phyloP scores from a whole-genome alignment of 2,329 filamentous ascomycete genomes.

The Ambrosiella cleistominuta region DNA sequence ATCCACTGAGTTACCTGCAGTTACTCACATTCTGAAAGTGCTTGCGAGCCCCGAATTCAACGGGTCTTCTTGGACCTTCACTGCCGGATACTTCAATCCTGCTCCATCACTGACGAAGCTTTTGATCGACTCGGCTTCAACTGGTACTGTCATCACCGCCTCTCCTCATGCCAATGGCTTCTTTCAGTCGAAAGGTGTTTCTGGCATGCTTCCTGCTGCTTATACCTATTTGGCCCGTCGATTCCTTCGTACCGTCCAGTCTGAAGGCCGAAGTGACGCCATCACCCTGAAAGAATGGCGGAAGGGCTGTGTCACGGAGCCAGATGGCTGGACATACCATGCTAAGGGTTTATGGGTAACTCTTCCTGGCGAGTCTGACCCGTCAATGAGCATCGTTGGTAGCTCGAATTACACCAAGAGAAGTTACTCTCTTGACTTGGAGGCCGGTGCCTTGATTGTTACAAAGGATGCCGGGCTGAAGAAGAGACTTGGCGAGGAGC shows the following conservation, averaged over 20 bases:
- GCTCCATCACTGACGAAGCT: constrained; percentile 66
- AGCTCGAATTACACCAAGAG: constrained; percentile 93
- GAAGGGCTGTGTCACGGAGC: constrained; percentile 59
- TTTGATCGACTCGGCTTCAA: constrained; percentile 54
- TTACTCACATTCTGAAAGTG: constrained; percentile 55
- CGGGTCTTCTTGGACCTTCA: constrained; percentile 79
- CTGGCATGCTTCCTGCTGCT: constrained; percentile 74
- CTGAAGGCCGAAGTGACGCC: constrained; percentile 29
- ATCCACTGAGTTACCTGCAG: constrained; percentile 74
- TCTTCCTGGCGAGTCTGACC: constrained; percentile 44
- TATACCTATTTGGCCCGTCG: constrained; percentile 76
- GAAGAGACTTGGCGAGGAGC: constrained; percentile 57
- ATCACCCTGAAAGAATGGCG: constrained; percentile 79
- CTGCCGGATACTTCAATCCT: constrained; percentile 96
- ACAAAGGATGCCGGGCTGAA: constrained; percentile 61
- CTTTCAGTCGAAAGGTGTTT: constrained; percentile 72
- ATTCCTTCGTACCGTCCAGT: constrained; percentile 48
- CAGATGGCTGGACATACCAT: constrained; percentile 90
- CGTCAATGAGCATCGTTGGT: constrained; percentile 68
- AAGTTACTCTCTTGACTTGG: constrained; percentile 81
- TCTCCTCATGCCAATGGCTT: constrained; percentile 92
- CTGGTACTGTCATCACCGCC: constrained; percentile 76
- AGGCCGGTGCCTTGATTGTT: constrained; percentile 73
- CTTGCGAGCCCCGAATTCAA: constrained; percentile 46
- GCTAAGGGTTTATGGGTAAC: constrained; percentile 92